Base-by-base conservation (phyloP, 805 yeast species). In the Ogataea philodendri region DNA sequence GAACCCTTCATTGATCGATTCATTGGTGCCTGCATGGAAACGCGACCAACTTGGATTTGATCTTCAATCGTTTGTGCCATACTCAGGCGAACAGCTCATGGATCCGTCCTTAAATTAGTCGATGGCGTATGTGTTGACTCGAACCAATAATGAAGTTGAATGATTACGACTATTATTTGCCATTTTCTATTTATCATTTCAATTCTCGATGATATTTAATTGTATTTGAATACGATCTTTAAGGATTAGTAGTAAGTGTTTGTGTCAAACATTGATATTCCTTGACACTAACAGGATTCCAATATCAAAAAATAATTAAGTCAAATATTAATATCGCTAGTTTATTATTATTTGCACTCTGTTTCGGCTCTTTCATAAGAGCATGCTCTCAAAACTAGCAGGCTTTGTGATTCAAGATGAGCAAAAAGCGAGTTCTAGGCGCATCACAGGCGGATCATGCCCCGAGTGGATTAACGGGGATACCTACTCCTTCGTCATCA, bases 11-110 rank as follows among this genome's bases (percentile, higher is more conserved):
- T 51, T 69, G 37, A 66, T 67, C 44, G 36, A 50, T 22, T 45
- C 50, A 14, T 54, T 74, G 49, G 61, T 74, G 15, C 79, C 79
- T 4, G 58, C 55, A 10, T 71, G 63, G 64, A 55, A 55, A 35
- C 36, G 45, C 9, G 24, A 22, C 3, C 48, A 48, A 15, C 35
- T 48, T 9, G 55, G 52, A 13, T 35, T 54, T 13, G 47, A 52
- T 36, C 52, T 70, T 36, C 53, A 54, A 29, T 53, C 58, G 18
- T 72, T 71, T 49, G 60, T 54, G 24, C 75, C 76, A 1, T 61
- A 60, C 51, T 46, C 59, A 9, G 39, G 45, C 21, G 67, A 67
- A 24, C 63, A 67, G 45, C 48, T 67, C 42, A 37, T 49, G 46
- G 49, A 60, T 41, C 55, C 61, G 5, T 25, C 44, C 26, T 32